Evolutionary conservation across 371 early-diverging fungal species (phyloP).

Genomic region (Mucor irregularis): DNA sequence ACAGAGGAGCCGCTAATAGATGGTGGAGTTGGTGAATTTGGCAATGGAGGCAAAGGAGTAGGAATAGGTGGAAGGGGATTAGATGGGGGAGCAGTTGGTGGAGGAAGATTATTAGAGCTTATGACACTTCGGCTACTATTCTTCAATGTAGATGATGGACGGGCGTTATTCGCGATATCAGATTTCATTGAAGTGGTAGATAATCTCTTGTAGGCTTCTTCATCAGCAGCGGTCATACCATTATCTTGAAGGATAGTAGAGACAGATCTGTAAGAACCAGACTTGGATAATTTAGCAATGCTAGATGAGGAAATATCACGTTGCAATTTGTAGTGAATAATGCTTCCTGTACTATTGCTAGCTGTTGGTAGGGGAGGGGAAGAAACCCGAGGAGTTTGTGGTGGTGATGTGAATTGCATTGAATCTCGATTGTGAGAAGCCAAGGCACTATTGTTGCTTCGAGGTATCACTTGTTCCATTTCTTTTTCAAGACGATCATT

Average conservation of each 20-base stretch:
- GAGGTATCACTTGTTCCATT: slow-evolving; percentile 46
- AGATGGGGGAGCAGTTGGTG: slow-evolving; percentile 50
- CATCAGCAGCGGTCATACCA: slow-evolving; percentile 2
- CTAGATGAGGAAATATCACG: slow-evolving; percentile 27
- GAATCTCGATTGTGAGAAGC: slow-evolving; percentile 24
- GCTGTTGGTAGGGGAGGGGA: slow-evolving; percentile 20
- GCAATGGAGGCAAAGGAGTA: slow-evolving; percentile 31
- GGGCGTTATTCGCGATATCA: slow-evolving; percentile 6
- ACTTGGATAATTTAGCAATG: slow-evolving; percentile 32
- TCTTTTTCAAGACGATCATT: slow-evolving; percentile 53
- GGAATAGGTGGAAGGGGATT: slow-evolving; percentile 54
- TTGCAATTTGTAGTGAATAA: slow-evolving; percentile 25
- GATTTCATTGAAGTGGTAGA: slow-evolving; percentile 25
- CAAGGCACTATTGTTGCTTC: slow-evolving; percentile 12
- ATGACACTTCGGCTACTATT: slow-evolving; percentile 11
- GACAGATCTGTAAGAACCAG: slow-evolving; percentile 33
- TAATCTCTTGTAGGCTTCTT: slow-evolving; percentile 19
- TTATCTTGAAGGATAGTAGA: slow-evolving; percentile 14
- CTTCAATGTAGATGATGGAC: slow-evolving; percentile 19
- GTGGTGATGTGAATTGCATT: slow-evolving; percentile 33
- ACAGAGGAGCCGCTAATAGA: background rate
- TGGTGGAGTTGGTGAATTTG: slow-evolving; percentile 16
- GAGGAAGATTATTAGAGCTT: slow-evolving; percentile 23
- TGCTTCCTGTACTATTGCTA: slow-evolving; percentile 11
- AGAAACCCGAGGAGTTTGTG: slow-evolving; percentile 40